Conservation (phyloP, 2,329 filamentous ascomycete species). For the Colletotrichum noveboracense region DNA sequence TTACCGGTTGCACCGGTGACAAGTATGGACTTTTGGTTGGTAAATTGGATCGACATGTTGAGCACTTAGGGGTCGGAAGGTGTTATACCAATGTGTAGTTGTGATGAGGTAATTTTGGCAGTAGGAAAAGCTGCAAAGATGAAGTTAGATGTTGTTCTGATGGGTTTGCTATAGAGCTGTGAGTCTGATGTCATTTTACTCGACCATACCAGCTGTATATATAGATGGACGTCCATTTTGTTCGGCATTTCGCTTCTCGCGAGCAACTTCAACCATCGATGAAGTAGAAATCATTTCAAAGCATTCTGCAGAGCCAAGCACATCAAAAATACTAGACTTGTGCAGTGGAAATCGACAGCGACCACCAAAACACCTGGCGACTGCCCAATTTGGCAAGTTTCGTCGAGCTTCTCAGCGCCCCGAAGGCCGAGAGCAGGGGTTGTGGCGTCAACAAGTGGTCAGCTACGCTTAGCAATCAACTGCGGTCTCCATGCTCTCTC, state of each 20-base stretch:
- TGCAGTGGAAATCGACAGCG: neutral
- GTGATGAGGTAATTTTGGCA: neutral
- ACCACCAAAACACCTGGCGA: neutral
- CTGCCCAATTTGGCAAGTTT: neutral
- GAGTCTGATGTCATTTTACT: neutral
- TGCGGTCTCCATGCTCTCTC: neutral
- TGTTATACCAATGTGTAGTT: neutral
- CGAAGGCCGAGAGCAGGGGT: neutral
- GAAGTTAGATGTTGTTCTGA: neutral
- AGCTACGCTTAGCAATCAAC: neutral
- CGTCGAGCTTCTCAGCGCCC: neutral
- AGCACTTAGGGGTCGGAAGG: rapidly evolving
- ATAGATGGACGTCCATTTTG: neutral
- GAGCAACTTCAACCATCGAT: neutral
- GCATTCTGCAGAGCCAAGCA: neutral
- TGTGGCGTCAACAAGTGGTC: neutral
- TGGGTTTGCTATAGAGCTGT: neutral
- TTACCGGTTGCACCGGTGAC: slow-evolving; percentile 54
- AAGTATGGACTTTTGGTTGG: slow-evolving; percentile 32
- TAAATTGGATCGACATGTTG: neutral
- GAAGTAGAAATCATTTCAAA: neutral
- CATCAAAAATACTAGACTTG: too few relatives aligned
- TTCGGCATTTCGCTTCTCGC: neutral
- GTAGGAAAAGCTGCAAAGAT: neutral
- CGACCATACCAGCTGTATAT: neutral